These are phyloP conservation scores for Blastobotrys attinorum DNA, from an alignment of 805 yeast genomes.

Conservation along the genomic window DNA sequence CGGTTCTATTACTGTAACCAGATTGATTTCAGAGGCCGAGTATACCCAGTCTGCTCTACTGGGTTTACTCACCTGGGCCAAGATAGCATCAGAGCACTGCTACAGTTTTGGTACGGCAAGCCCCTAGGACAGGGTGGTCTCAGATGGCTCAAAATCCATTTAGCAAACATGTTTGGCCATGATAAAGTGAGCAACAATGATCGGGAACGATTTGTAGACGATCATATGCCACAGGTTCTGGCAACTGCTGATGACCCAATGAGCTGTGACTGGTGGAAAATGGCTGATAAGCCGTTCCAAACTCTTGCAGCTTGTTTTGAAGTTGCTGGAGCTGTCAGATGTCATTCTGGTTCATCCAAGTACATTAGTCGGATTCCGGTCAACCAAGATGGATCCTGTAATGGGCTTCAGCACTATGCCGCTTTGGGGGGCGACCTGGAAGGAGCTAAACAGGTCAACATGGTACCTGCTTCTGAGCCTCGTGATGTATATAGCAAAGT, in stretches of 20 bases:
- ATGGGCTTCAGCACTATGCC: conserved; percentile 61
- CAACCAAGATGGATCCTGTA: conserved; percentile 62
- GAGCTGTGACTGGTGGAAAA: conserved; percentile 41
- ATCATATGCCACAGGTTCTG: conserved; percentile 37
- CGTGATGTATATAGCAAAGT: conserved; percentile 53
- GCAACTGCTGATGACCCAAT: conserved; percentile 44
- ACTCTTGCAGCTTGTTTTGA: conserved; percentile 49
- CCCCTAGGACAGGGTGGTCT: conserved; percentile 44
- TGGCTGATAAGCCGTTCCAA: conserved; percentile 57
- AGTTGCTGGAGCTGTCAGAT: conserved; percentile 37
- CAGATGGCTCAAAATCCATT: conserved; percentile 52
- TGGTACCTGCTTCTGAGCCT: conserved; percentile 45
- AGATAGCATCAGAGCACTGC: conserved; percentile 48
- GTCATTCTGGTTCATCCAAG: conserved; percentile 39
- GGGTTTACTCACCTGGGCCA: conserved; percentile 53
- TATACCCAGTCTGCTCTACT: conserved; percentile 49
- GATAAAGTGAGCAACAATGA: conserved; percentile 47
- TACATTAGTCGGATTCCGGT: conserved; percentile 46
- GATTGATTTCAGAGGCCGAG: conserved; percentile 56
- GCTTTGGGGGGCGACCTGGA: conserved; percentile 58
- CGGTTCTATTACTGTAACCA: conserved; percentile 53
- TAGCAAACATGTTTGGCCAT: conserved; percentile 50
- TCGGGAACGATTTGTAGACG: conserved; percentile 41
- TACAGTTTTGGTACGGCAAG: conserved; percentile 53
- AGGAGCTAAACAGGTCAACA: conserved; percentile 55